Base-by-base conservation (phyloP, 805 yeast genomes). In the Yarrowia hollandica region DNA sequence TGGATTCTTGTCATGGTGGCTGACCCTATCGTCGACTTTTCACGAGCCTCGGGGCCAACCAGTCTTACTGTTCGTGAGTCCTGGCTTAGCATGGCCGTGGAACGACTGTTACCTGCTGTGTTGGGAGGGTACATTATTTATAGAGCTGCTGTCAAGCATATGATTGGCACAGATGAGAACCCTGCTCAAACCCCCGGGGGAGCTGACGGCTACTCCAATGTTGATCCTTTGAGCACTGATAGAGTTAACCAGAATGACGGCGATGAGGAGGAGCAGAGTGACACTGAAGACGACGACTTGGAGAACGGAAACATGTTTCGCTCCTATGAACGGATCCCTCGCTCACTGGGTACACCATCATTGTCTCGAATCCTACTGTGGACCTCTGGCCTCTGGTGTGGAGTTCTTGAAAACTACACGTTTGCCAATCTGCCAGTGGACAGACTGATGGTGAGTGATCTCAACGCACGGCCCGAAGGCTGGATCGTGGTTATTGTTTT, bases 381-480 rank as follows among this genome's bases (percentile, higher is more conserved):
- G 94, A 87, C 86, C 63, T 86, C 91, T 0, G 75, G 85, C 2
- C 86, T 86, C 67, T 89, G 96, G 95, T 66, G 88, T 2, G 96
- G 97, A 1, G 77, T 88, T 30, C 77, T 90, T 66, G 90, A 91
- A 70, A 91, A 90, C 71, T 79, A 88, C 65, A 89, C 96, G 0
- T 90, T 92, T 72, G 98, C 90, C 68, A 75, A 91, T 62, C 72
- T 92, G 10, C 96, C 97, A 0, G 84, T 91, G 10, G 98, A 92
- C 68, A 76, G 99, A 59, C 75, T 92, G 39, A 88, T 92, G 0
- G 65, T 82, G 2, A 72, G 75, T 10, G 98, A 92, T 68, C 73
- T 92, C 25, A 81, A 78, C 63, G 79, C 80, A 23, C 91, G 86
- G 71, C 84, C 92, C 0, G 96, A 96, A 0, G 88, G 96, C 0